Base-by-base conservation (phyloP, 495 filamentous ascomycete genomes). In the Thermochaetoides thermophila region DNA sequence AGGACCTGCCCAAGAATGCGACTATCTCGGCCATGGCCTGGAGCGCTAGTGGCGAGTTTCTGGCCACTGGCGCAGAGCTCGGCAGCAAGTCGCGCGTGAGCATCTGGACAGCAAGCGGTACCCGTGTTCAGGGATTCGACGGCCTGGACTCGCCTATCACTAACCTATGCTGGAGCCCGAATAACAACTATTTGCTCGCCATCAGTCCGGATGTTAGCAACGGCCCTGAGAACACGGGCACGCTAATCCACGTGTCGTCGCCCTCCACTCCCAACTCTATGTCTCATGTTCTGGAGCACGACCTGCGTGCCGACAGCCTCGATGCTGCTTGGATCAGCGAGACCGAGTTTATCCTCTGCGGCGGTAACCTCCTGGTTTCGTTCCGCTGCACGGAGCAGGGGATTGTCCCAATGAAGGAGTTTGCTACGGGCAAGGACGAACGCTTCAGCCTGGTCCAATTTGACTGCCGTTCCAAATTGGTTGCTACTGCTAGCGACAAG, bases 61-160 rank as follows among this genome's bases (percentile, higher is more conserved):
- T 91, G 32, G 82, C 81, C 13, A 61, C 84, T 15, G 77, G 78
- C 19, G 76, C 74, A 27, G 77, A 76, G 31, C 50, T 51, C 16
- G 71, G 75, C 19, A 61, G 62, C 36, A 67, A 71, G 32, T 75
- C 76, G 9, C 65, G 72, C 14, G 71, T 84, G 18, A 71, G 69
- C 37, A 69, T 84, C 53, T 84, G 79, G 60, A 66, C 70, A 8
- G 57, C 63, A 5, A 64, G 74, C 28, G 80, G 81, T n/a, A 35
- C 46, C 17, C 46, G 53, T 30, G 34, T 63, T 17, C 54, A 64
- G 23, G 41, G 57, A 29, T 59, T 63, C 41, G 56, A 64, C 45
- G 49, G 54, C 32, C 42, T 62, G 32, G 63, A 65, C 37, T 52
- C 65, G 11, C 68, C 71, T 15, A 57, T 78, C 31, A 58, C 68